Base-by-base conservation (phyloP, 768 basidiomycete genomes). In the Asterophora lycoperdoides region DNA sequence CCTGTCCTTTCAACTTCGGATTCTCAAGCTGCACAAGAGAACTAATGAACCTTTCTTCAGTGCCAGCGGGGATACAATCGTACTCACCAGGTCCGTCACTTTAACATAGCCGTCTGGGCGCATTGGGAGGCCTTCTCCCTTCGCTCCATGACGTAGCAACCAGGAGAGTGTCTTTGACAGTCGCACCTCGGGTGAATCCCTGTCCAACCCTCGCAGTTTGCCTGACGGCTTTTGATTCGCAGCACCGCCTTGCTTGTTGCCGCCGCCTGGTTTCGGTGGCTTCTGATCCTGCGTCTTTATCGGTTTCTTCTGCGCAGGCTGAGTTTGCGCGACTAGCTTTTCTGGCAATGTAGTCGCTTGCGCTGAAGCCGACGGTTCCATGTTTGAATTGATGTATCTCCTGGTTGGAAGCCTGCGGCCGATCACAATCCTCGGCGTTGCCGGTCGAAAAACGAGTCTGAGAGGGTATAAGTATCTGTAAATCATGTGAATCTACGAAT, bases 141-240 rank as follows among this genome's bases (percentile, higher is more conserved):
- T 73, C 15, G 93, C 92, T 0, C 87, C 91, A 64, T 98, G 95
- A 3, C 94, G 79, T n/a, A 98, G 78, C 19, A 98, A 71, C 78
- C 87, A 97, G 0, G 93, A 86, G 8, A 98, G 68, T 0, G 89
- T 89, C 66, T 96, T 97, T 11, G 89, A 92, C 11, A 89, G 57
- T 9, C 81, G 76, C 5, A 87, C 78, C 41, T 86, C 81, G 0
- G 79, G 81, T 3, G 80, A 70, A 56, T 94, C 90, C 41, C 65
- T 72, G 0, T 78, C 76, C 15, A 74, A 66, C 13, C 87, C 87
- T 41, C 82, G 76, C 32, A 78, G 69, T 60, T 80, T 87, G 2
- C 63, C 60, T 13, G 64, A 55, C 10, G 32, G 51, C 40, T 51
- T 38, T 28, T 52, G 49, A 29, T 39, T 41, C 14, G 38, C 48